Conservation (phyloP, 495 filamentous ascomycete species). For the Aspergillus affinis region DNA sequence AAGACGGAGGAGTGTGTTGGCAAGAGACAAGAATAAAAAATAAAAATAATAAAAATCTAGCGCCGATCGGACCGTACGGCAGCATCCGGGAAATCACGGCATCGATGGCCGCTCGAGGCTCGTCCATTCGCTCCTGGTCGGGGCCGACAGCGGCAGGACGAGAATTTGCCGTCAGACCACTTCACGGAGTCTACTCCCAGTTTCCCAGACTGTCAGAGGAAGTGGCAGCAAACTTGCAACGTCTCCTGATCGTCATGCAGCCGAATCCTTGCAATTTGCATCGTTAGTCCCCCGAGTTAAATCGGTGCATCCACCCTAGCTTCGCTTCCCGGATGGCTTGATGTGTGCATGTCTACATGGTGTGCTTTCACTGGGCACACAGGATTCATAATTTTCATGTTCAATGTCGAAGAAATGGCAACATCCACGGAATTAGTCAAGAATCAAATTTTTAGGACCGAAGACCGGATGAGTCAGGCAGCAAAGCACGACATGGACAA, state of each 20-base stretch:
- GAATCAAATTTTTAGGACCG: not conserved
- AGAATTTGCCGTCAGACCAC: not conserved
- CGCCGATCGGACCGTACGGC: not conserved
- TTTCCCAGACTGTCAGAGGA: too few relatives aligned
- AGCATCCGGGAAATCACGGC: not conserved
- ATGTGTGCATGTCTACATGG: too few relatives aligned
- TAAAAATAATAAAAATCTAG: too few relatives aligned
- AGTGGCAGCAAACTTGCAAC: not conserved
- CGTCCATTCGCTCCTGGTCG: not conserved
- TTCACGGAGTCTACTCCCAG: too few relatives aligned
- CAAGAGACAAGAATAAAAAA: too few relatives aligned
- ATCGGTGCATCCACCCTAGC: not conserved
- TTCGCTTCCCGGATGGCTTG: not conserved
- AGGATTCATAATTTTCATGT: not conserved
- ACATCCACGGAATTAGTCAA: not conserved
- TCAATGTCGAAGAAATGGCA: too few relatives aligned
- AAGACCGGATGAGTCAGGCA: not conserved
- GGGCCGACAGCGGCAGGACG: not conserved
- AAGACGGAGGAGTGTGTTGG: too few relatives aligned
- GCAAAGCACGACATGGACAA: not conserved
- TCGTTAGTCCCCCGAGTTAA: not conserved
- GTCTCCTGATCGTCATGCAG: slow-evolving; percentile 8
- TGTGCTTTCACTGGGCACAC: too few relatives aligned
- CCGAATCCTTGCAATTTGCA: slow-evolving; percentile 4
- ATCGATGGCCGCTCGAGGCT: too few relatives aligned